phyloP scores from a whole-genome alignment of 257 asterid genomes.

The Solanum virginianum region DNA sequence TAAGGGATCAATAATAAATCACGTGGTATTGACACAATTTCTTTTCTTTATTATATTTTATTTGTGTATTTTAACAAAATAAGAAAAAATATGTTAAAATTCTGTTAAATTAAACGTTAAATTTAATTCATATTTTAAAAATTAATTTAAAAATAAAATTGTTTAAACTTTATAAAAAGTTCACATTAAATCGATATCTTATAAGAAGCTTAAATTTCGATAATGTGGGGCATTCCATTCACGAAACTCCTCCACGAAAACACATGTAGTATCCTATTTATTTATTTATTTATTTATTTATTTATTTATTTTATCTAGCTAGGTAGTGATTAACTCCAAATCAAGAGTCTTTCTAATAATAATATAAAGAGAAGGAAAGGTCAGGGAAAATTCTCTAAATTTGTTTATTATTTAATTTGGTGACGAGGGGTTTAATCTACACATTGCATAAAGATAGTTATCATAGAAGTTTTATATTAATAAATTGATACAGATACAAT shows the following conservation, averaged over 20 bases:
- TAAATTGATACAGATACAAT: neutral
- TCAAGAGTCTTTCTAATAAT: neutral
- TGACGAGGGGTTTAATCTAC: neutral
- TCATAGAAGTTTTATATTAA: neutral
- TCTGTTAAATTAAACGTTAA: neutral
- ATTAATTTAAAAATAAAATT: too few relatives aligned
- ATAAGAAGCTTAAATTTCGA: too few relatives aligned
- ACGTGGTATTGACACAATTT: neutral
- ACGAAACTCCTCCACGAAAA: neutral
- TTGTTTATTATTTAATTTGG: neutral
- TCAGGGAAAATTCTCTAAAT: neutral
- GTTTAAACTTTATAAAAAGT: too few relatives aligned
- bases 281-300: too few relatives aligned
- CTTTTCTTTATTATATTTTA: neutral
- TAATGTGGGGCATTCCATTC: too few relatives aligned
- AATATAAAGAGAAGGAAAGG: neutral
- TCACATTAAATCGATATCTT: too few relatives aligned
- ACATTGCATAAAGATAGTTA: neutral
- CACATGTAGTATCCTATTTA: neutral
- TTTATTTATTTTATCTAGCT: neutral
- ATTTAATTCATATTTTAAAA: too few relatives aligned
- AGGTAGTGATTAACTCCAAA: neutral
- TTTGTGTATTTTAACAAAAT: neutral
- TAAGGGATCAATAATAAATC: neutral
- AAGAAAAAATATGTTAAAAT: neutral